phyloP scores from a whole-genome alignment of 805 yeast species.

The Suhomyces vadensis region DNA sequence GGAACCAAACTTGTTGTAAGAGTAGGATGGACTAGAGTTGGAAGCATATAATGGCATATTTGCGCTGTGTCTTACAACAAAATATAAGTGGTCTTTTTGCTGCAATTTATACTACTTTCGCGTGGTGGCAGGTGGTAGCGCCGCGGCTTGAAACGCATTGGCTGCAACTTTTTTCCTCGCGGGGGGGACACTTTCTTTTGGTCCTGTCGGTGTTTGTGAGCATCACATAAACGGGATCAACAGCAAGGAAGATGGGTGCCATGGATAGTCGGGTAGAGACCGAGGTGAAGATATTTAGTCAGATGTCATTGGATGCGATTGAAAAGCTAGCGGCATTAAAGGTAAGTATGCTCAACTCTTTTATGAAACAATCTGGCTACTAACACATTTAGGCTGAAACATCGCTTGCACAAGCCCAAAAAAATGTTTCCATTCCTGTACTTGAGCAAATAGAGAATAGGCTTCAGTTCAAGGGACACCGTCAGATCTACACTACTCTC shows the following conservation, averaged over 20 bases:
- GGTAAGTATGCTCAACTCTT: not conserved
- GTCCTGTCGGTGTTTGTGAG: not conserved
- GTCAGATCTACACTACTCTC: not conserved
- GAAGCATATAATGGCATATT: not conserved
- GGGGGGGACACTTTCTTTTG: not conserved
- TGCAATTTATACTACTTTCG: not conserved
- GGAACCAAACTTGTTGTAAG: slow-evolving; percentile 22
- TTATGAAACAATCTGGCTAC: not conserved
- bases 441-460: not conserved
- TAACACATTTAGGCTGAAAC: slow-evolving; percentile 2
- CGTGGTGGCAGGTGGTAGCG: slow-evolving; percentile 3
- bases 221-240: too few species aligned
- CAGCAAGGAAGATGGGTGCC: not conserved
- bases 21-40: slow-evolving; percentile 8
- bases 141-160: slow-evolving; percentile 1
- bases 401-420: not conserved
- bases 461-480: not conserved
- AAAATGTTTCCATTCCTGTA: not conserved
- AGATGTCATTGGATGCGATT: not conserved
- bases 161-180: slow-evolving; percentile 6
- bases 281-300: not conserved
- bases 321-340: not conserved
- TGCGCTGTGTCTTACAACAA: not conserved
- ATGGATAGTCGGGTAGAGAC: not conserved
- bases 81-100: not conserved